These are phyloP conservation scores for Arabidopsis arenosa DNA, from an alignment of 345 rosid genomes.

Conservation along the genomic window DNA sequence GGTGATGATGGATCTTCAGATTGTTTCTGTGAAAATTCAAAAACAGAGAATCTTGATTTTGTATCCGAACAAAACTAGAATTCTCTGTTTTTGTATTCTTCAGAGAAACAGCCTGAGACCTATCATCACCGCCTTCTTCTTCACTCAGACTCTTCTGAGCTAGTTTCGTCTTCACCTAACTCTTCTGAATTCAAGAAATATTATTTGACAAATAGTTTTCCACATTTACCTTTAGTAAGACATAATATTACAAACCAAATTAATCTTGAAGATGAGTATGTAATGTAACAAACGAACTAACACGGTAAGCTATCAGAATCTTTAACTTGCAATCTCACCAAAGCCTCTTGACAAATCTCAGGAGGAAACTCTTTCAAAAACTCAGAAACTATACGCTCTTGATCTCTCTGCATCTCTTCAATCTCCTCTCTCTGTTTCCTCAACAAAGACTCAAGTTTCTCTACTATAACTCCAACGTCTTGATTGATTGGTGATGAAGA, in stretches of 20 bases:
- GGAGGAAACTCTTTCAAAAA: slow-evolving; percentile 64
- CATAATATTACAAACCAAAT: slow-evolving; percentile 1
- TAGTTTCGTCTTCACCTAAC: neutral
- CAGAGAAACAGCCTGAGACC: too few relatives aligned
- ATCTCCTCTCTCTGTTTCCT: slow-evolving; percentile 70
- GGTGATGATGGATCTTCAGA: too few relatives aligned
- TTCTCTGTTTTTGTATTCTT: too few relatives aligned
- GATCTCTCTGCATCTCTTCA: slow-evolving; percentile 67
- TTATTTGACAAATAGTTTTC: neutral
- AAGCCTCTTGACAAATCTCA: slow-evolving; percentile 57
- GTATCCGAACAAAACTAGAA: too few relatives aligned
- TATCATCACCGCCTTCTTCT: neutral
- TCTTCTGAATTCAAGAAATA: neutral
- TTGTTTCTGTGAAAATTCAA: too few relatives aligned
- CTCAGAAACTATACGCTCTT: slow-evolving; percentile 56
- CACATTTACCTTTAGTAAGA: neutral
- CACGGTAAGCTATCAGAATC: slow-evolving; percentile 39
- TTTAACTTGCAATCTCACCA: slow-evolving; percentile 50
- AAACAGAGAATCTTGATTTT: too few relatives aligned
- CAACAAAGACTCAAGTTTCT: slow-evolving; percentile 67
- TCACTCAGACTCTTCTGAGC: neutral
- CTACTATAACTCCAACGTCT: slow-evolving; percentile 46
- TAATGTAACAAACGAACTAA: slow-evolving; percentile 27
- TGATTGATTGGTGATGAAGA: slow-evolving; percentile 26
- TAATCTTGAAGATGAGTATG: neutral